phyloP scores from a whole-genome alignment of 2,329 filamentous ascomycete genomes.

The Trichoderma pleuroti region DNA sequence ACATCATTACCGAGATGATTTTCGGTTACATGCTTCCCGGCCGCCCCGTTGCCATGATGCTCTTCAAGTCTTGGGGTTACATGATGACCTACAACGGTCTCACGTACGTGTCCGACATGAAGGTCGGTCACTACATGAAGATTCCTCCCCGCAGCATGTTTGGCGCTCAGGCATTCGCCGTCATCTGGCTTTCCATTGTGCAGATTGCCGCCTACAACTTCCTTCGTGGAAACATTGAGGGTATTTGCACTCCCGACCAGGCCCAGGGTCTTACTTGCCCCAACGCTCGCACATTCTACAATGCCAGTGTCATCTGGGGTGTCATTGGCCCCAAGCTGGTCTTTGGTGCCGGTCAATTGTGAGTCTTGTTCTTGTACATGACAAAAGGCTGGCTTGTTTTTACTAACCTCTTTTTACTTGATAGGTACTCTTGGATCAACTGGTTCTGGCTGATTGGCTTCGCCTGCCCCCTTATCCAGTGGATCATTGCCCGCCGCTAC shows the following conservation, averaged over 20 bases:
- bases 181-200: conserved; percentile 39
- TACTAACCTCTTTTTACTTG: too few relatives aligned
- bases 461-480: conserved; percentile 47
- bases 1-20: conserved; percentile 48
- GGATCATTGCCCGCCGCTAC: conserved; percentile 44
- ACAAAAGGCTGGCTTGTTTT: too few relatives aligned
- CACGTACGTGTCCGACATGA: conserved; percentile 48
- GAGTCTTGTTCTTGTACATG: too few relatives aligned
- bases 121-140: conserved; percentile 53
- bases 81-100: conserved; percentile 46
- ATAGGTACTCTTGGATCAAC: conserved; percentile 49
- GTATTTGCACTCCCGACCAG: conserved; percentile 50
- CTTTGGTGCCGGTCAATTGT: conserved; percentile 35
- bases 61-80: conserved; percentile 47
- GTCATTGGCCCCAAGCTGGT: conserved; percentile 46
- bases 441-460: conserved; percentile 56
- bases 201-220: conserved; percentile 40
- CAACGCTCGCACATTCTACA: conserved; percentile 56
- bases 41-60: conserved; percentile 47
- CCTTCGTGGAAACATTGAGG: conserved; percentile 45
- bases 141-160: conserved; percentile 50
- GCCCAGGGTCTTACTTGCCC: conserved; percentile 54
- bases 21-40: conserved; percentile 48
- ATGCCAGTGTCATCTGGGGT: conserved; percentile 59
- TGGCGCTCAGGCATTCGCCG: conserved; percentile 41